Conservation (phyloP, 768 basidiomycete species). For the Lactarius indigo region DNA sequence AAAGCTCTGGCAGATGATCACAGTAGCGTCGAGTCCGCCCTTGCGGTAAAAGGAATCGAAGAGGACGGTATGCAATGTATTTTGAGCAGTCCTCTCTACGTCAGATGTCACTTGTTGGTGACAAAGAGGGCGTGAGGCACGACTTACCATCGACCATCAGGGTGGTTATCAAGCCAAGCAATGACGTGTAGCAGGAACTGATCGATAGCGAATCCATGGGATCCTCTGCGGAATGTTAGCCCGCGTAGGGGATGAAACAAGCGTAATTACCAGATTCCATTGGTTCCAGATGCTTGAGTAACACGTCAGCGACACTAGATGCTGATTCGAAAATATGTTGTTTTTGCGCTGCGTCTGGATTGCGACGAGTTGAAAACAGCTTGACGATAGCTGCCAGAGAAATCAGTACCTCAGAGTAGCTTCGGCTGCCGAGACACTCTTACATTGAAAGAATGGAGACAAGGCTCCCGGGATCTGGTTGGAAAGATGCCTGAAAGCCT, state of each 20-base stretch:
- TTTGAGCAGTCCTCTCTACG: conserved; percentile 71
- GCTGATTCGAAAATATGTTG: conserved; percentile 74
- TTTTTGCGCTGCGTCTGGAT: conserved; percentile 68
- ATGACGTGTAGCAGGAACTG: conserved; percentile 51
- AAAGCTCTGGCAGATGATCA: conserved; percentile 53
- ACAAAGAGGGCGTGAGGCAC: not conserved
- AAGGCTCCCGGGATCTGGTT: conserved; percentile 72
- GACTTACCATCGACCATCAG: conserved; percentile 58
- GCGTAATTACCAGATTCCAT: conserved; percentile 49
- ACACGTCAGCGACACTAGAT: conserved; percentile 61
- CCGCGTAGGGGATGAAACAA: not conserved
- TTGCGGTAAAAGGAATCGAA: conserved; percentile 67
- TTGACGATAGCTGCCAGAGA: conserved; percentile 68
- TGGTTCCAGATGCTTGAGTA: conserved; percentile 64
- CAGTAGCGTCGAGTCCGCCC: conserved; percentile 68
- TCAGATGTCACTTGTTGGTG: conserved; percentile 13
- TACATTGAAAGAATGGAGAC: conserved; percentile 85
- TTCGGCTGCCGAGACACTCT: conserved; percentile 18
- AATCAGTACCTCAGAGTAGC: conserved; percentile 3
- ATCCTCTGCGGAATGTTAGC: conserved; percentile 8
- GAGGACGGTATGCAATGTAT: conserved; percentile 78
- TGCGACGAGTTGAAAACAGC: conserved; percentile 79
- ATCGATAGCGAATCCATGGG: conserved; percentile 41
- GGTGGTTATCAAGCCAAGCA: conserved; percentile 49
- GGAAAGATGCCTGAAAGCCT: conserved; percentile 74